Conservation (phyloP, 805 yeast genomes). For the Lipomyces spencermartinsiae region DNA sequence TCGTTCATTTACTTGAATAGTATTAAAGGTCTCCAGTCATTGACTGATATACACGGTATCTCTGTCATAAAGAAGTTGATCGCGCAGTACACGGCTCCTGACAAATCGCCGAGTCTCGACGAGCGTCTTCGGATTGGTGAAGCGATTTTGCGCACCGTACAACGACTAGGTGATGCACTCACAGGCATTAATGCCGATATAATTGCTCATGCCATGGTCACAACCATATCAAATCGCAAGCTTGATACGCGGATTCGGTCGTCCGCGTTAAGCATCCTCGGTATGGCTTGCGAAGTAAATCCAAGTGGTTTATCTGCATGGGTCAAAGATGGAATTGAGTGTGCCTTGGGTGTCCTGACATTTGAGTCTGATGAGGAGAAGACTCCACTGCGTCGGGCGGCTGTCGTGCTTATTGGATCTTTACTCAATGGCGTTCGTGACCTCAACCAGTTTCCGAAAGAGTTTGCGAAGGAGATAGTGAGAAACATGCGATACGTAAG, state of each 20-base stretch:
- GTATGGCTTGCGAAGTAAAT: constrained; percentile 65
- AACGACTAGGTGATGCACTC: constrained; percentile 56
- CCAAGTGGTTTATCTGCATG: constrained; percentile 58
- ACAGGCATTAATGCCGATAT: constrained; percentile 52
- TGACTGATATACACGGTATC: constrained; percentile 56
- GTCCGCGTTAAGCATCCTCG: constrained; percentile 88
- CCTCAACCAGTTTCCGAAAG: constrained; percentile 43
- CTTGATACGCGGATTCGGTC: constrained; percentile 70
- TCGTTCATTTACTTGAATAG: constrained; percentile 87
- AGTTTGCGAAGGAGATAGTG: constrained; percentile 38
- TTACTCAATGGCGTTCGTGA: constrained; percentile 42
- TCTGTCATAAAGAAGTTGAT: constrained; percentile 50
- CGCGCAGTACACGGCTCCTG: constrained; percentile 46
- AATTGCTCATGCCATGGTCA: constrained; percentile 55
- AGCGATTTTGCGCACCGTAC: constrained; percentile 67
- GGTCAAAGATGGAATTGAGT: constrained; percentile 69
- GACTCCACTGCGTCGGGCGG: constrained; percentile 70
- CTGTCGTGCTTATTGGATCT: constrained; percentile 65
- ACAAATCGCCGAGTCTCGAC: constrained; percentile 55
- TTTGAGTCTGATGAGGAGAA: constrained; percentile 58
- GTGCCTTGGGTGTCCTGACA: constrained; percentile 76
- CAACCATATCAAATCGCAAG: constrained; percentile 34
- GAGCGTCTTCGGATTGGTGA: constrained; percentile 83
- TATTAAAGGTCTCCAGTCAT: constrained; percentile 73
- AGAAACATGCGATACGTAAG: constrained; percentile 34